phyloP scores from a whole-genome alignment of 2,329 filamentous ascomycete species.

The Cordyceps cicadae region DNA sequence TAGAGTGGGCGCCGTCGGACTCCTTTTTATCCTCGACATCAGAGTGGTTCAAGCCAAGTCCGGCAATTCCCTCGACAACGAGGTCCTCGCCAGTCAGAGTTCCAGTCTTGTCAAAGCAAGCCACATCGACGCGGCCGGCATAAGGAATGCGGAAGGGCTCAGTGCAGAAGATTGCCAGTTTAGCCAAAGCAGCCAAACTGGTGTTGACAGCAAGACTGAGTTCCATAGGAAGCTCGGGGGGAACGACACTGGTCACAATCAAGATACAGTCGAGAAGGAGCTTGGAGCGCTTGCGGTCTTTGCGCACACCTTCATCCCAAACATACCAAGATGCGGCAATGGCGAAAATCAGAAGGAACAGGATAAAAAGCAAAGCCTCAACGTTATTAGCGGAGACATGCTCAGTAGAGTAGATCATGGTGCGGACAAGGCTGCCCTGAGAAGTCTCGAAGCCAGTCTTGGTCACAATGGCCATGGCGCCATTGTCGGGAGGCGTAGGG shows the following conservation, averaged over 20 bases:
- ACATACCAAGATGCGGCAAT: constrained; percentile 98
- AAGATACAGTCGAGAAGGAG: constrained; percentile 93
- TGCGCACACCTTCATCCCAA: constrained; percentile 90
- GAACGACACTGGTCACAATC: constrained; percentile 95
- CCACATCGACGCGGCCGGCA: constrained; percentile 88
- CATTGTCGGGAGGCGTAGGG: constrained; percentile 79
- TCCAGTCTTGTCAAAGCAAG: constrained; percentile 98
- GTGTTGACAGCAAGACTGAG: constrained; percentile 96
- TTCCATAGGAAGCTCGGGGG: constrained; percentile 98
- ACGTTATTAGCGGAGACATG: constrained; percentile 97
- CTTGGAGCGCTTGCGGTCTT: constrained; percentile 95
- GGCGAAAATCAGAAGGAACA: constrained; percentile 93
- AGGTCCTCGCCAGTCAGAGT: constrained; percentile 94
- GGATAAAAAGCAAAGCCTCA: constrained; percentile 92
- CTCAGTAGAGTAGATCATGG: constrained; percentile 99
- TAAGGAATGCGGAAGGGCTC: constrained; percentile 98
- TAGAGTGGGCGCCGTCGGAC: constrained; percentile 73
- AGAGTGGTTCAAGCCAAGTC: constrained; percentile 63
- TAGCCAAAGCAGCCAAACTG: constrained; percentile 85
- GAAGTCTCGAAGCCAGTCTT: constrained; percentile 99
- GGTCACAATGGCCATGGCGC: constrained; percentile 85
- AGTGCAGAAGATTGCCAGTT: constrained; percentile 95
- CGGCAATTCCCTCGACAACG: constrained; percentile 93
- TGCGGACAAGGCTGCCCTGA: constrained; percentile 92
- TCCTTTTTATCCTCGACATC: constrained; percentile 59